These are phyloP conservation scores for Dactylonectria estremocensis DNA, from an alignment of 2,329 filamentous ascomycete genomes.

Conservation along the genomic window DNA sequence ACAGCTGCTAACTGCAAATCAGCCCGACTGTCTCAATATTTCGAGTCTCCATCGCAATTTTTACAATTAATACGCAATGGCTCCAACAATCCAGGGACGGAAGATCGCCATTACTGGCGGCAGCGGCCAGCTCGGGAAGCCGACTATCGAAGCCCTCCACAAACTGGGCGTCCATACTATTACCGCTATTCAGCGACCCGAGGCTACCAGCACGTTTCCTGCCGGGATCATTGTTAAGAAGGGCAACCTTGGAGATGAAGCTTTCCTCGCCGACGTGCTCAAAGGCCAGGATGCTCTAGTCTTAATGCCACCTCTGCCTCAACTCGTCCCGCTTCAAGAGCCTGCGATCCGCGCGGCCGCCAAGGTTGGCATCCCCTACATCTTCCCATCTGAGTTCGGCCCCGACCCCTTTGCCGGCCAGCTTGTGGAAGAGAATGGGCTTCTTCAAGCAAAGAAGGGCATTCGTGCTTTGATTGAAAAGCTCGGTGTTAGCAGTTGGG, in stretches of 20 bases:
- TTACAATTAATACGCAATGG: slow-evolving; percentile 16
- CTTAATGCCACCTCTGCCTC: slow-evolving; percentile 29
- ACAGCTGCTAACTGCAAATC: not conserved
- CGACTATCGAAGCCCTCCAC: slow-evolving; percentile 20
- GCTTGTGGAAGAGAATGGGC: slow-evolving; percentile 28
- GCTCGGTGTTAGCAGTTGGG: slow-evolving; percentile 32
- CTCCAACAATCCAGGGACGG: slow-evolving; percentile 18
- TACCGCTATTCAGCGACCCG: slow-evolving; percentile 28
- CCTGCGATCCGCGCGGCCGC: slow-evolving; percentile 32
- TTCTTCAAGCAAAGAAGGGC: slow-evolving; percentile 28
- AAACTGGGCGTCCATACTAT: slow-evolving; percentile 20
- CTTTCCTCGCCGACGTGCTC: slow-evolving; percentile 21
- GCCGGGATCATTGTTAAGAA: slow-evolving; percentile 13
- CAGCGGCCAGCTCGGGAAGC: slow-evolving; percentile 23
- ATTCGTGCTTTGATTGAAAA: slow-evolving; percentile 28
- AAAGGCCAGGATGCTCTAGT: slow-evolving; percentile 28
- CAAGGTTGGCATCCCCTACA: slow-evolving; percentile 17
- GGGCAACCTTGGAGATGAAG: slow-evolving; percentile 25
- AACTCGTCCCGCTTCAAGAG: slow-evolving; percentile 30
- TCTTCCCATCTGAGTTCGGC: slow-evolving; percentile 32
- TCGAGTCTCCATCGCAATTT: not conserved
- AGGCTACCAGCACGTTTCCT: slow-evolving; percentile 22
- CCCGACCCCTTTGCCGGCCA: slow-evolving; percentile 25
- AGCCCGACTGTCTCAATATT: not conserved
- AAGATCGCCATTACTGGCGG: slow-evolving; percentile 28